A percentile compares a stretch with the other conserved stretches of the same genome.
These are phyloP conservation scores for Suhomyces wounanorum DNA, from an alignment of 1,139 yeast genomes.

Conservation along the genomic window DNA sequence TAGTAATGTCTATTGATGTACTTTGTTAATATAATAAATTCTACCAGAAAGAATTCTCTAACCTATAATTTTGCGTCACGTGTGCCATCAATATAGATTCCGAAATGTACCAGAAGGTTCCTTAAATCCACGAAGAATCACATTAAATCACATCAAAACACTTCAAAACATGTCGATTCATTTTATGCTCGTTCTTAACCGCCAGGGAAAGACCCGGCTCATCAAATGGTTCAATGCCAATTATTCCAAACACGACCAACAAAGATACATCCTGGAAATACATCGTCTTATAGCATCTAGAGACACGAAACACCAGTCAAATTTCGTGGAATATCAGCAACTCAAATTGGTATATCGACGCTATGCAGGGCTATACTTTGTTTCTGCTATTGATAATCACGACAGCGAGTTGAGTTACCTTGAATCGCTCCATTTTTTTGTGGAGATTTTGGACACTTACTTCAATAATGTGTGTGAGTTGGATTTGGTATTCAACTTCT, in stretches of 20 bases:
- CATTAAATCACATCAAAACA: neutral
- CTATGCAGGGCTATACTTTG: slow-evolving; percentile 89
- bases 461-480: slow-evolving; percentile 93
- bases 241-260: slow-evolving; percentile 47
- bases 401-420: slow-evolving; percentile 83
- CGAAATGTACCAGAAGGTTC: too few species aligned
- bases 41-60: too few species aligned
- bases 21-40: too few species aligned
- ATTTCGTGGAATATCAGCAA: slow-evolving; percentile 74
- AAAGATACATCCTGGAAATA: slow-evolving; percentile 64
- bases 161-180: slow-evolving; percentile 64
- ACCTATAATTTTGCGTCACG: neutral
- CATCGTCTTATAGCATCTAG: slow-evolving; percentile 80
- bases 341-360: slow-evolving; percentile 81
- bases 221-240: slow-evolving; percentile 71
- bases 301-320: slow-evolving; percentile 81
- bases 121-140: too few species aligned
- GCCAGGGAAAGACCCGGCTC: slow-evolving; percentile 90
- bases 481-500: slow-evolving; percentile 82
- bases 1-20: neutral
- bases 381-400: slow-evolving; percentile 69
- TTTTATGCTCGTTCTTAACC: slow-evolving; percentile 76
- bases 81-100: neutral
- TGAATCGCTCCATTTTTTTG: slow-evolving; percentile 85
- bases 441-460: slow-evolving; percentile 82